These are phyloP conservation scores for Spiromastix sp. DNA, from an alignment of 2,329 filamentous ascomycete genomes.

Conservation along the genomic window DNA sequence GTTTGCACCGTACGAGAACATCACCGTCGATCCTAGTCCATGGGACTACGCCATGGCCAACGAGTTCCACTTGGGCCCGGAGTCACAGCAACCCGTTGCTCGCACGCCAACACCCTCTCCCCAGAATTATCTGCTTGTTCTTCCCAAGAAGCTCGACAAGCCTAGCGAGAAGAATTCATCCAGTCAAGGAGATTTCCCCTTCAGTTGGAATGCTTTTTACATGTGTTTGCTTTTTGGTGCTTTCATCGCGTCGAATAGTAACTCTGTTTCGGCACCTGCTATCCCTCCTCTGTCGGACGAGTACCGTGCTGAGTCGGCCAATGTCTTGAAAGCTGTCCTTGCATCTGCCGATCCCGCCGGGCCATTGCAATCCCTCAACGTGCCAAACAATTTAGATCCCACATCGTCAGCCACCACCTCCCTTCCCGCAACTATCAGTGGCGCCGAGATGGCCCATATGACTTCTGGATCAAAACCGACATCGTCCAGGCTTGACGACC, in stretches of 20 bases:
- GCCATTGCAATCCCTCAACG: slow-evolving; percentile 41
- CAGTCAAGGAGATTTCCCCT: slow-evolving; percentile 58
- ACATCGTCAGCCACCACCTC: slow-evolving; percentile 16
- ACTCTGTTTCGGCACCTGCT: slow-evolving; percentile 48
- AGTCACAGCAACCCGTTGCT: slow-evolving; percentile 22
- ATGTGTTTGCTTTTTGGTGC: slow-evolving; percentile 96
- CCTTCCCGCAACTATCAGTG: slow-evolving; percentile 24
- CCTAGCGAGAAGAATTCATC: slow-evolving; percentile 27
- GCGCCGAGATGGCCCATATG: slow-evolving; percentile 31
- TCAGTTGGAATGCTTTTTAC: slow-evolving; percentile 58
- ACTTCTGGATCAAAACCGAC: slow-evolving; percentile 17
- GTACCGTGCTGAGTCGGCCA: slow-evolving; percentile 37
- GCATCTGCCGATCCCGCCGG: slow-evolving; percentile 33
- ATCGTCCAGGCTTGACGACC: slow-evolving; percentile 46
- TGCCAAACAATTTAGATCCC: slow-evolving; percentile 15
- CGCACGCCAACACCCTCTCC: slow-evolving; percentile 13
- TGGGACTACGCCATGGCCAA: slow-evolving; percentile 70
- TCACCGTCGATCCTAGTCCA: slow-evolving; percentile 73
- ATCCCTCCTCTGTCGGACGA: slow-evolving; percentile 39
- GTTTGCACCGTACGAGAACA: slow-evolving; percentile 72
- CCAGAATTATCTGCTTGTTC: slow-evolving; percentile 30
- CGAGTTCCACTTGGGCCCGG: slow-evolving; percentile 39
- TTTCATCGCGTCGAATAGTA: slow-evolving; percentile 82
- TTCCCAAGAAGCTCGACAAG: slow-evolving; percentile 27
- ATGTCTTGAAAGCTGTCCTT: slow-evolving; percentile 37